Evolutionary conservation across 441 rosid genomes (phyloP).

Genomic region (Populus tomentosa): DNA sequence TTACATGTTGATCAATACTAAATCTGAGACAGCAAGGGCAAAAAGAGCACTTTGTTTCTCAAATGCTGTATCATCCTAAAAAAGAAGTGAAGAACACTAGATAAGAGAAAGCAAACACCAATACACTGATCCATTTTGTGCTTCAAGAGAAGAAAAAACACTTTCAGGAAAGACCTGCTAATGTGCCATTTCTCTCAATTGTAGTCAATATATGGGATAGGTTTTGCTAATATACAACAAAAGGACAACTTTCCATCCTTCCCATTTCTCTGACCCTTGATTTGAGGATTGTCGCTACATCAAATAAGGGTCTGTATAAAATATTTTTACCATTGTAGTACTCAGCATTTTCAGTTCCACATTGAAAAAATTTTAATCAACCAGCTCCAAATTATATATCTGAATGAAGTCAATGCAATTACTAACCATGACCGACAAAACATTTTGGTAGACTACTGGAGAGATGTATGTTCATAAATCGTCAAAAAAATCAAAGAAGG

Average conservation of each 20-base stretch:
- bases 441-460: background rate
- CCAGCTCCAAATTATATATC: background rate
- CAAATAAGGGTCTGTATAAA: background rate
- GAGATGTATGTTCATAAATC: background rate
- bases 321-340: background rate
- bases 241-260: background rate
- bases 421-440: background rate
- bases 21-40: slow-evolving; percentile 98
- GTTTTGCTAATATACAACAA: background rate
- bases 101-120: slow-evolving; percentile 9
- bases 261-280: background rate
- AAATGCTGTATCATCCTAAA: too few relatives aligned
- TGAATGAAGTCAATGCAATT: background rate
- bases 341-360: background rate
- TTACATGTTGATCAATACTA: slow-evolving; percentile 98
- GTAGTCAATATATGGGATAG: background rate
- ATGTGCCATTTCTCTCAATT: background rate
- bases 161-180: background rate
- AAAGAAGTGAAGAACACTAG: background rate
- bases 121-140: background rate
- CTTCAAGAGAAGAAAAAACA: background rate
- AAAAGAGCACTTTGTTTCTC: slow-evolving; percentile 22
- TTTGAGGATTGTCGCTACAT: background rate
- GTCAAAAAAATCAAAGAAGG: background rate
- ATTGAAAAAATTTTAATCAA: background rate